Evolutionary conservation across 225 moss, liverwort and hornwort species (phyloP), one percentile per base, ranked within the genome.

Genomic region (Thuidium tamariscinum): DNA sequence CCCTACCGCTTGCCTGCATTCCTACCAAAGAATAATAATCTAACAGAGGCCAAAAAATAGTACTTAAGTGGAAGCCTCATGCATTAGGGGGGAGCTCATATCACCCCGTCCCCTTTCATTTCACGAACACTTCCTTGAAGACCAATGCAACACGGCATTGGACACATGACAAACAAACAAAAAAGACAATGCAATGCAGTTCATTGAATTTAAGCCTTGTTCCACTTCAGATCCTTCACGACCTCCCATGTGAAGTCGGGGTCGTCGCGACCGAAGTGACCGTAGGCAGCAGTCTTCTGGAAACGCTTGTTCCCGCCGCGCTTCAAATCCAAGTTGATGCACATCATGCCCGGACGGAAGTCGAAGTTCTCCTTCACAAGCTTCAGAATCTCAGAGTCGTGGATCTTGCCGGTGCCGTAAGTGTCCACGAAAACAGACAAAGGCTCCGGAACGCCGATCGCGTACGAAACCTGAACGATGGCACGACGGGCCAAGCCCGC

Each of bases 171-270:
- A 9, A 21, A 54, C 52, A 75, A 52, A 34, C 8, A 14, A 2
- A 23, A 23, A 54, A 34, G 4, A 7, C 34, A 52, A 54, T 14
- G 15, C 36, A 36, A 14, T 36, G 55, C 25, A 26, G 36, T 16
- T 5, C 9, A 54, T 1, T 6, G 25, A 23, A 41, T 8, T 30
- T 2, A 81, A 0, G 74, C 87, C 88, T 97, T 97, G 72, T 89
- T 84, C 95, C 95, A 98, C 91, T 98, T 98, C 0, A 98, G 90
- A 5, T 95, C 92, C 95, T 96, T 98, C 2, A 98, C 96, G 16
- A 67, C 82, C 93, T 98, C 97, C 97, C 97, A 98, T 0, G 97
- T 98, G 91, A 98, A 98, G 92, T 98, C 97, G 5, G 96, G 94
- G 64, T 92, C 97, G 66, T 7, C 83, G 44, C 97, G 93, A 13